phyloP scores from a whole-genome alignment of 495 filamentous ascomycete species.

The Evernia prunastri region DNA sequence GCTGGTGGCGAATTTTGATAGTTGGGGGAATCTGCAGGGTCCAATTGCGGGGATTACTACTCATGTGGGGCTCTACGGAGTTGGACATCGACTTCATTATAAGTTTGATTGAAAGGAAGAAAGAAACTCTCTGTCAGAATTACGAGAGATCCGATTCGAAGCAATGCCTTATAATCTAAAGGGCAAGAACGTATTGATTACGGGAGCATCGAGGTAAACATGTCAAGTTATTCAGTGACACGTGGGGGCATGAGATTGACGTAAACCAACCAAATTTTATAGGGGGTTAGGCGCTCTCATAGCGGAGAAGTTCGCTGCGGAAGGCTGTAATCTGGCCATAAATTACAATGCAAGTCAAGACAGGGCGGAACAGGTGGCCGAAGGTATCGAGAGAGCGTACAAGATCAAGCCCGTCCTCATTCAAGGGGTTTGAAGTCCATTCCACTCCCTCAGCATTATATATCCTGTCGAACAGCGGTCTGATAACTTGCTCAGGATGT shows the following conservation, averaged over 20 bases:
- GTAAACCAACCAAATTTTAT: conserved; percentile 5
- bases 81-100: neutral
- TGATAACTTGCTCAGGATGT: conserved; percentile 44
- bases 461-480: neutral
- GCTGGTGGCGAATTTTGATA: neutral
- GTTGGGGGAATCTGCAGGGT: neutral
- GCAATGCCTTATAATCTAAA: conserved; percentile 57
- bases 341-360: conserved; percentile 56
- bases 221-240: neutral
- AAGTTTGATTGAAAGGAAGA: no score
- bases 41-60: neutral
- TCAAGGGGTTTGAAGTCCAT: conserved; percentile 48
- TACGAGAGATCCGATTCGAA: neutral
- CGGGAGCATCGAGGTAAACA: conserved; percentile 57
- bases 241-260: neutral
- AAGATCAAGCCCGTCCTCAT: conserved; percentile 50
- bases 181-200: conserved; percentile 59
- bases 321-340: conserved; percentile 63
- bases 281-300: conserved; percentile 63
- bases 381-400: conserved; percentile 45
- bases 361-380: conserved; percentile 48
- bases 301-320: conserved; percentile 56
- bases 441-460: neutral
- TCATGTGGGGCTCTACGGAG: neutral
- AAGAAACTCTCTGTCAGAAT: neutral